A percentile compares a stretch with the other conserved stretches of the same genome.
These are phyloP conservation scores for Hericium rajendrae DNA, from an alignment of 768 basidiomycete genomes.

Conservation along the genomic window DNA sequence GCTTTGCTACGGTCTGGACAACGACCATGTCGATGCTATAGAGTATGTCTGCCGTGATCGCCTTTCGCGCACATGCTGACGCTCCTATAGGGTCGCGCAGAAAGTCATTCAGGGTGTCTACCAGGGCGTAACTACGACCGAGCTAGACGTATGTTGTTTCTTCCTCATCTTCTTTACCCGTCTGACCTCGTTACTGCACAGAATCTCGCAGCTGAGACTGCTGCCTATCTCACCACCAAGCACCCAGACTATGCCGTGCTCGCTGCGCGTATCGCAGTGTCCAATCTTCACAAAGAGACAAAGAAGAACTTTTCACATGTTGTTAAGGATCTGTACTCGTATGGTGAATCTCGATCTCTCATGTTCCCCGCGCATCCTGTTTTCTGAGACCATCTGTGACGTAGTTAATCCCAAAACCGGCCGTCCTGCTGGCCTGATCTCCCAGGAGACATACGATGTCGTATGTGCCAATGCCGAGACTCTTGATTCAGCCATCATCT, in stretches of 20 bases:
- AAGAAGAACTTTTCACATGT: constrained; percentile 95
- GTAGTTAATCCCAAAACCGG: constrained; percentile 94
- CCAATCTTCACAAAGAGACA: constrained; percentile 98
- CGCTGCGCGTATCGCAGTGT: constrained; percentile 96
- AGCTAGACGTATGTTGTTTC: constrained; percentile 69
- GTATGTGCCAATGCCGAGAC: constrained; percentile 72
- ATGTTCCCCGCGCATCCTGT: not conserved
- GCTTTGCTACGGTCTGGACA: constrained; percentile 93
- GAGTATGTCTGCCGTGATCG: constrained; percentile 44
- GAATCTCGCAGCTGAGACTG: constrained; percentile 96
- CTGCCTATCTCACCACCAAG: constrained; percentile 93
- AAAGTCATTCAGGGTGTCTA: constrained; percentile 93
- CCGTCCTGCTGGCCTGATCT: constrained; percentile 81
- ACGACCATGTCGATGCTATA: constrained; percentile 85
- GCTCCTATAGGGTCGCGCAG: constrained; percentile 58
- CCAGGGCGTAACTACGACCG: constrained; percentile 92
- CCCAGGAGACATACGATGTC: constrained; percentile 72
- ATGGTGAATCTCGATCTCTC: constrained; percentile 39
- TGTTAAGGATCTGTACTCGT: constrained; percentile 81
- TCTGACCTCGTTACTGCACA: constrained; percentile 20
- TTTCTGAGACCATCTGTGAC: not conserved
- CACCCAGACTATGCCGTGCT: constrained; percentile 98
- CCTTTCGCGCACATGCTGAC: not conserved
- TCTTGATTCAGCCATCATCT: constrained; percentile 93
- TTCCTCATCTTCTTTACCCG: not conserved